Base-by-base conservation (phyloP, 2,329 filamentous ascomycete species). In the Podosphaera xanthii region DNA sequence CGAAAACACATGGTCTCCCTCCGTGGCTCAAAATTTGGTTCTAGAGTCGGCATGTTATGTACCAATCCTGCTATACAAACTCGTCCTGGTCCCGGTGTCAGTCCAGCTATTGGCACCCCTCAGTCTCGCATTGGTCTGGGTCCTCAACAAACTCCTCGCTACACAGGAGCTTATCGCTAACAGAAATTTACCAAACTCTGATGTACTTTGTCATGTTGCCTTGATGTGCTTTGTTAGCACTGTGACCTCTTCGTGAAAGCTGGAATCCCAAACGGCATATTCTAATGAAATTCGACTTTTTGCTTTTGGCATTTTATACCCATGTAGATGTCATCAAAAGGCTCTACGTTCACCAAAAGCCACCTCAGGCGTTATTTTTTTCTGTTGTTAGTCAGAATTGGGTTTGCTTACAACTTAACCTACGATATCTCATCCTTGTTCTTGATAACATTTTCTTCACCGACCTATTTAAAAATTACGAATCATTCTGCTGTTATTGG, bases 1-100 rank as follows among this genome's bases (percentile, higher is more conserved):
- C 86, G 88, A 66, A 97, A 97, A 79, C 92, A 98, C 72, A 98
- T 98, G 92, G 92, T 98, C 7, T 98, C 92, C 60, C 84, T 98
- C 56, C 87, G 92, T 62, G 92, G 92, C 60, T 97, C 92, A 68
- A 98, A 98, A 72, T 98, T 97, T 70, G 92, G 92, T 62, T 98
- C 92, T 61, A 87, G 92, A 60, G 92, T 98, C 62, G 92, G 92
- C 38, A 97, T 98, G 91, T 84, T 98, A 59, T 98, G 94, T 75
- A 94, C 88, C 73, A 97, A 97, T 71, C 91, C 90, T 44, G 88
- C 87, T 55, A 82, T 89, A 65, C 80, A 86, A 58, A 96, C 89
- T 65, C 87, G 90, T 59, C 90, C 91, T 62, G 91, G 90, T 49
- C 88, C 90, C 64, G 86, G 87, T 36, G 79, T 82, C 64, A 86